These are phyloP conservation scores for Ascocoryne sarcoides DNA, from an alignment of 2,329 filamentous ascomycete species.

Conservation along the genomic window DNA sequence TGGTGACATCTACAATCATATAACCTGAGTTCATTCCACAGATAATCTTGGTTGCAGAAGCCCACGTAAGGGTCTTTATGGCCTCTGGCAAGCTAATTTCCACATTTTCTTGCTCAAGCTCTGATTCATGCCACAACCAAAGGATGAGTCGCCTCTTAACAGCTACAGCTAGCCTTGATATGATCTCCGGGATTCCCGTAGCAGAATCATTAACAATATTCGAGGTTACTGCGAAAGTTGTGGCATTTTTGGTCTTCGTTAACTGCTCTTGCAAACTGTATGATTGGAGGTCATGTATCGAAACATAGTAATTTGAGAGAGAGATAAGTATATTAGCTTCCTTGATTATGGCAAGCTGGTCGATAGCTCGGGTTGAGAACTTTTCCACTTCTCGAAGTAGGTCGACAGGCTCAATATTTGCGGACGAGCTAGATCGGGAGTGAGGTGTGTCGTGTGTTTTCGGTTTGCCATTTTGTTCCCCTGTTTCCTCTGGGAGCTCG, in stretches of 20 bases:
- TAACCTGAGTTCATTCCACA: constrained; percentile 90
- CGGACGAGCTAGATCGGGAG: constrained; percentile 20
- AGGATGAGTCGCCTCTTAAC: constrained; percentile 83
- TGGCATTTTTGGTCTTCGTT: constrained; percentile 76
- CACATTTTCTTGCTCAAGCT: constrained; percentile 62
- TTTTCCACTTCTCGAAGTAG: constrained; percentile 86
- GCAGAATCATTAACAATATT: constrained; percentile 87
- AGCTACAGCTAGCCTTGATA: constrained; percentile 82
- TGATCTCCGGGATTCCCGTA: constrained; percentile 85
- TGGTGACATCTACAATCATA: constrained; percentile 76
- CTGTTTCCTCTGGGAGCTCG: constrained; percentile 42
- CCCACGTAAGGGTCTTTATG: constrained; percentile 87
- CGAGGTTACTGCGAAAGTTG: constrained; percentile 84
- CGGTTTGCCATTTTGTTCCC: constrained; percentile 31
- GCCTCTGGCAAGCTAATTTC: constrained; percentile 77
- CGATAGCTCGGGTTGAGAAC: constrained; percentile 82
- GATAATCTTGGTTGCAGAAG: constrained; percentile 74
- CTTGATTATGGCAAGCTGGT: constrained; percentile 92
- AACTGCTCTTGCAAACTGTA: constrained; percentile 77
- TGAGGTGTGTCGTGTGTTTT: constrained; percentile 24
- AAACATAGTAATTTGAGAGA: constrained; percentile 81
- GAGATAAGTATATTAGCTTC: constrained; percentile 89
- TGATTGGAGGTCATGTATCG: constrained; percentile 78
- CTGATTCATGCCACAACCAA: constrained; percentile 96
- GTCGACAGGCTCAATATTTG: constrained; percentile 56